Percentiles rank a stretch among this genome's conserved stretches.
phyloP scores from a whole-genome alignment of 768 basidiomycete genomes.

The Boletus tomentosulus region DNA sequence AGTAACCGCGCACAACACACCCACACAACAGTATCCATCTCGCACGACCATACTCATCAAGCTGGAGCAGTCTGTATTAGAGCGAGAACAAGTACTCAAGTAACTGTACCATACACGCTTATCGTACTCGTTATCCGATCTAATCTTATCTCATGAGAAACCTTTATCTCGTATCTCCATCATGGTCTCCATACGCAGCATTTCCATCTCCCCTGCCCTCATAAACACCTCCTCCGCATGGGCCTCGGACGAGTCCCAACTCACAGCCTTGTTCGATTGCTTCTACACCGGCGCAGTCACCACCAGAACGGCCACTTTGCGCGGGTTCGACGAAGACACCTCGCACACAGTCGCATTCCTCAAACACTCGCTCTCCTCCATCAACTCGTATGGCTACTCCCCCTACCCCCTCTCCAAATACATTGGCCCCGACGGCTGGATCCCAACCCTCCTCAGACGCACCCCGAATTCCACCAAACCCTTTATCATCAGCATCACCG shows the following conservation, averaged over 20 bases:
- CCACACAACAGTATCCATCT: conserved; percentile 72
- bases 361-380: conserved; percentile 47
- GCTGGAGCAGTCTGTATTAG: conserved; percentile 87
- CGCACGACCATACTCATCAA: conserved; percentile 98
- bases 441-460: conserved; percentile 41
- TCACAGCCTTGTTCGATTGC: conserved; percentile 61
- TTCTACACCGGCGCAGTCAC: conserved; percentile 74
- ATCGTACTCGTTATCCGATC: conserved; percentile 7
- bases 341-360: conserved; percentile 64
- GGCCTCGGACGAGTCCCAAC: conserved; percentile 66
- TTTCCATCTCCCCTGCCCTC: conserved; percentile 58
- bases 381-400: conserved; percentile 88
- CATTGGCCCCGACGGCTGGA: conserved; percentile 46
- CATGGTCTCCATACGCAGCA: conserved; percentile 58
- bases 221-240: conserved; percentile 80
- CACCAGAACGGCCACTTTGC: conserved; percentile 69
- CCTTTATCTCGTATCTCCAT: not conserved
- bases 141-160: conserved; percentile 13
- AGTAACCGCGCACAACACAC: conserved; percentile 93
- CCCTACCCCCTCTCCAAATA: conserved; percentile 69
- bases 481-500: conserved; percentile 77
- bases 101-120: conserved; percentile 27
- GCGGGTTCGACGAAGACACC: conserved; percentile 65
- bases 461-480: conserved; percentile 46
- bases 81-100: conserved; percentile 90